These are phyloP conservation scores for Fragaria vesca DNA, from an alignment of 306 rosid species.

Conservation along the genomic window DNA sequence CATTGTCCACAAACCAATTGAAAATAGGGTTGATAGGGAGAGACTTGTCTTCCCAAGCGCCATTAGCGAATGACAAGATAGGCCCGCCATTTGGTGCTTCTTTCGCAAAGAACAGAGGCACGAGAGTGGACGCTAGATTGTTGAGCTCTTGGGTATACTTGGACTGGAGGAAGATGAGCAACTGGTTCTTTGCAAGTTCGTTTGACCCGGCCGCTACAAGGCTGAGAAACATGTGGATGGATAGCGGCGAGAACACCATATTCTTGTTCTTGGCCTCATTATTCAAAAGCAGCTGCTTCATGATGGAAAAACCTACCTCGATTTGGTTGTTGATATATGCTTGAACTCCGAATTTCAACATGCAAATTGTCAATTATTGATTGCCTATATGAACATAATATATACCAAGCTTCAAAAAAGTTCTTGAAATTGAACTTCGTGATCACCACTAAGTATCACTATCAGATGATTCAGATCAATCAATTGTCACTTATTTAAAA, in stretches of 20 bases:
- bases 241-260: constrained; percentile 5
- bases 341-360: background rate
- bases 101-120: background rate
- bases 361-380: background rate
- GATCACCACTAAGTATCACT: too few relatives aligned
- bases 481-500: too few relatives aligned
- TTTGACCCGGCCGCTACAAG: constrained; percentile 7
- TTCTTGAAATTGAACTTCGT: too few relatives aligned
- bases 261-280: background rate
- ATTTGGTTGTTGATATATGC: background rate
- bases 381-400: background rate
- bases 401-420: background rate
- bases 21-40: constrained; percentile 2
- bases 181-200: background rate
- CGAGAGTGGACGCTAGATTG: background rate
- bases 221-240: constrained; percentile 1
- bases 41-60: background rate
- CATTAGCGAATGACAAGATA: background rate
- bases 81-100: background rate
- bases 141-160: background rate
- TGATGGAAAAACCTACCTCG: background rate
- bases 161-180: constrained; percentile 10
- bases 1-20: background rate
- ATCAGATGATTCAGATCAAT: too few relatives aligned
- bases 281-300: background rate